Base-by-base conservation (phyloP, 768 basidiomycete genomes). In the Hygrophorus pudorinus region DNA sequence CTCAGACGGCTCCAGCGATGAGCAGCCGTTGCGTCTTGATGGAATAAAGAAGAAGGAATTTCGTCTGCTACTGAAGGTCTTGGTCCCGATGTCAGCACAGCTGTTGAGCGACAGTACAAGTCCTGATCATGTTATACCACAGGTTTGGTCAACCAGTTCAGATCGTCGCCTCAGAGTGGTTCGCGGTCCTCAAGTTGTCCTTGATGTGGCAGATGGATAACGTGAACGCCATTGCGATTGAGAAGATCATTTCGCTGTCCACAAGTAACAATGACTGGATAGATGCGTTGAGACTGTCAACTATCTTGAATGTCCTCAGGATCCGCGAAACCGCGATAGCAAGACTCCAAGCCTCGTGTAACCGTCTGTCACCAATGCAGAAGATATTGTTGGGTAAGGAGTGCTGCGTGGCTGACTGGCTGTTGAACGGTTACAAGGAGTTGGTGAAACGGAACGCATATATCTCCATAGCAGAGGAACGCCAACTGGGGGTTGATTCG, bases 191-290 rank as follows among this genome's bases (percentile, higher is more conserved):
- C 18, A 56, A 59, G 39, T 42, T 68, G n/a, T 53, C 66, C 12
- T 55, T 44, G 8, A 60, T 59, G 56, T 71, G 66, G 64, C 55
- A 62, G 6, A 63, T 62, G 35, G 46, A 56, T 3, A 13, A 38
- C 9, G 20, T 61, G 16, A 38, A 49, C 37, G 38, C 42, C 20
- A 28, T 34, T 30, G 56, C 57, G 12, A 27, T 59, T 10, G 10
- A 51, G 16, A 37, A 47, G 2, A 16, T 38, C n/a, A n/a, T n/a
- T n/a, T n/a, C n/a, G n/a, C n/a, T n/a, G n/a, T n/a, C n/a, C n/a
- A n/a, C n/a, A n/a, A 13, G 6, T 13, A 18, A 24, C 7, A 54
- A 53, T 2, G 48, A 33, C 21, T 64, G 62, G 62, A 46, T 48
- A 18, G 42, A 51, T 1, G 50, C 59, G 35, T 21, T 55, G 38